Evolutionary conservation across 2,329 filamentous ascomycete species (phyloP).

Genomic region (Neoascochyta sp.): DNA sequence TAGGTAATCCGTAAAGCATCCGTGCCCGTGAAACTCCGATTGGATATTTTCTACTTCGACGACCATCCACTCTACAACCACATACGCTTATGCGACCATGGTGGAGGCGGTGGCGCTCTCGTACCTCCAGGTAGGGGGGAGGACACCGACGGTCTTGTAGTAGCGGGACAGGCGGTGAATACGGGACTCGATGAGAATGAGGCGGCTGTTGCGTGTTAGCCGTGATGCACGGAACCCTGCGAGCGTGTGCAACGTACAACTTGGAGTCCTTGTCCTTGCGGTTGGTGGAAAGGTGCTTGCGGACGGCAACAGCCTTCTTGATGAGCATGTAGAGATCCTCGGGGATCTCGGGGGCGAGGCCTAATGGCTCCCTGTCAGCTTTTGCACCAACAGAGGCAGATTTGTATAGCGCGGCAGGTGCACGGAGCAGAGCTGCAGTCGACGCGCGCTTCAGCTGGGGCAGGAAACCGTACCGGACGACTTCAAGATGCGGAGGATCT

Average conservation of each 20-base stretch:
- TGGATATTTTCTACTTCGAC: slow-evolving; percentile 26
- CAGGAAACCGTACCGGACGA: slow-evolving; percentile 75
- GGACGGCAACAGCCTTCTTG: slow-evolving; percentile 93
- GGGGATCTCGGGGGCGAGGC: slow-evolving; percentile 96
- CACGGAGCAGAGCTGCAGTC: slow-evolving; percentile 30
- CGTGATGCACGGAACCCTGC: too few relatives aligned
- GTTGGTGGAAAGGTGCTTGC: slow-evolving; percentile 99
- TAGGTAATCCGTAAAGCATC: slow-evolving; percentile 35
- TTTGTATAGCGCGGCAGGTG: slow-evolving; percentile 68
- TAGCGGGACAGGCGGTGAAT: slow-evolving; percentile 99
- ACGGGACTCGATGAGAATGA: slow-evolving; percentile 99
- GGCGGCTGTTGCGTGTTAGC: slow-evolving; percentile 55
- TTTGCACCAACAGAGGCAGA: slow-evolving; percentile 40
- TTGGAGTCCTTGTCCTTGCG: slow-evolving; percentile 99
- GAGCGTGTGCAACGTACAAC: slow-evolving; percentile 63
- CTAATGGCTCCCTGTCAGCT: slow-evolving; percentile 52
- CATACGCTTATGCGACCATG: slow-evolving; percentile 42
- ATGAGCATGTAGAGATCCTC: slow-evolving; percentile 99
- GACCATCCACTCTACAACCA: slow-evolving; percentile 19
- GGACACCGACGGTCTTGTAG: slow-evolving; percentile 92
- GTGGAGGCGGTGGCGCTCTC: slow-evolving; percentile 82
- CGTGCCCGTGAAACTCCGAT: slow-evolving; percentile 37
- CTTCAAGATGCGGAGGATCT: slow-evolving; percentile 99
- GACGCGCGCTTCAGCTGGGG: slow-evolving; percentile 42
- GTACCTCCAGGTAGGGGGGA: slow-evolving; percentile 96